Percentiles rank a stretch among this genome's conserved stretches.
Conservation (phyloP, 305 asterid genomes). For the Caryopteris hybrid region DNA sequence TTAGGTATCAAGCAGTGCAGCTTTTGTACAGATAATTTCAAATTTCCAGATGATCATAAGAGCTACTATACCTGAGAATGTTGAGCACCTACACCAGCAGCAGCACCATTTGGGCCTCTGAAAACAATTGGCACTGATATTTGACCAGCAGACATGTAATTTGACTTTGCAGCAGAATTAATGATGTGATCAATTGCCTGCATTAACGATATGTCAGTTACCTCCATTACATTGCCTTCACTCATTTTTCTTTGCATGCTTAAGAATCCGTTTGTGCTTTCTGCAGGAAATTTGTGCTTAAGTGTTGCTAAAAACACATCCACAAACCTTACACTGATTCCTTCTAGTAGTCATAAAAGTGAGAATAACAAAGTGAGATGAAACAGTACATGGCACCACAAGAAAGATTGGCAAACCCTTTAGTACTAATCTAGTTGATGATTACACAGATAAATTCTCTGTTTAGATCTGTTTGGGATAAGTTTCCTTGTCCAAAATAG, state of each 20-base stretch:
- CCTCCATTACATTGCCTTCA: not conserved
- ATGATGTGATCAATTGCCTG: conserved; percentile 96
- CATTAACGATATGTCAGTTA: conserved; percentile 17
- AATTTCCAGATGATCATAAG: not conserved
- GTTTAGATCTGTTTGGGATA: not conserved
- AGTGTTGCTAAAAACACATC: not conserved
- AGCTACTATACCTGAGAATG: conserved; percentile 75
- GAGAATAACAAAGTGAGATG: no score
- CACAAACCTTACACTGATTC: not conserved
- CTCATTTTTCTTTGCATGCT: not conserved
- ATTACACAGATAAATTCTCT: not conserved
- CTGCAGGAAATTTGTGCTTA: not conserved
- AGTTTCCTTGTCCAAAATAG: not conserved
- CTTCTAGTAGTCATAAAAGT: no score
- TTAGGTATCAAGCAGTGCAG: conserved; percentile 2
- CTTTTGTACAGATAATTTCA: not conserved
- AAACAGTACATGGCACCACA: conserved; percentile 3
- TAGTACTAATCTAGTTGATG: not conserved
- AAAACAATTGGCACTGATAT: conserved; percentile 85
- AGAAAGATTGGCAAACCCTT: not conserved
- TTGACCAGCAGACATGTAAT: conserved; percentile 94
- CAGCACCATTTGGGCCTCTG: conserved; percentile 97
- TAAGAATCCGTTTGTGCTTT: not conserved
- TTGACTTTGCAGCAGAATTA: conserved; percentile 91
- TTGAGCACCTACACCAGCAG: conserved; percentile 96